Conservation (phyloP, 805 yeast genomes). For the Candida insectalens region DNA sequence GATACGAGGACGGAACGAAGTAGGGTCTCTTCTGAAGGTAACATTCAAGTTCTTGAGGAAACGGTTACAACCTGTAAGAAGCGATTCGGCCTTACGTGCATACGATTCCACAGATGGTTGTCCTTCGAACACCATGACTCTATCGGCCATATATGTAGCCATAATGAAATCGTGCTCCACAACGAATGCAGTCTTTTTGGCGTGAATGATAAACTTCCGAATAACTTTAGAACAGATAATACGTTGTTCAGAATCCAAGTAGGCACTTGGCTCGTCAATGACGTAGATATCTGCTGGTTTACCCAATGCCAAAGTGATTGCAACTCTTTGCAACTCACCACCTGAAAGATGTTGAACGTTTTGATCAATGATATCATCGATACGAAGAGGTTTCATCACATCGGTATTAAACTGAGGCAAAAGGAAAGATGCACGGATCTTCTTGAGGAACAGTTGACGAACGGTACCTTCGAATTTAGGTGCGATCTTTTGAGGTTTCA, state of each 20-base stretch:
- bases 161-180: constrained; percentile 99
- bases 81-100: constrained; percentile 86
- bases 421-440: constrained; percentile 87
- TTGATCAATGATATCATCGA: constrained; percentile 92
- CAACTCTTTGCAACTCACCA: constrained; percentile 99
- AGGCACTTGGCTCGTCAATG: constrained; percentile 98
- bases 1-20: constrained; percentile 96
- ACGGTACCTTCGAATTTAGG: constrained; percentile 99
- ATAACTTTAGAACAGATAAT: constrained; percentile 97
- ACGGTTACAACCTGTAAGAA: constrained; percentile 93
- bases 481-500: constrained; percentile 99
- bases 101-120: constrained; percentile 74
- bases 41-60: constrained; percentile 96
- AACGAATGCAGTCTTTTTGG: constrained; percentile 97
- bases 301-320: constrained; percentile 92
- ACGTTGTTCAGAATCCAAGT: constrained; percentile 99
- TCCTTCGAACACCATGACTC: constrained; percentile 98
- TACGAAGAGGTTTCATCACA: constrained; percentile 89
- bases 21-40: constrained; percentile 98
- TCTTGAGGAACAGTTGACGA: constrained; percentile 93
- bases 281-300: constrained; percentile 90
- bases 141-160: constrained; percentile 99
- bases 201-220: constrained; percentile 90
- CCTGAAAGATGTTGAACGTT: constrained; percentile 97
- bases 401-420: constrained; percentile 98